Evolutionary conservation across 805 yeast genomes (phyloP).

Genomic region (Starmerella bombicola): DNA sequence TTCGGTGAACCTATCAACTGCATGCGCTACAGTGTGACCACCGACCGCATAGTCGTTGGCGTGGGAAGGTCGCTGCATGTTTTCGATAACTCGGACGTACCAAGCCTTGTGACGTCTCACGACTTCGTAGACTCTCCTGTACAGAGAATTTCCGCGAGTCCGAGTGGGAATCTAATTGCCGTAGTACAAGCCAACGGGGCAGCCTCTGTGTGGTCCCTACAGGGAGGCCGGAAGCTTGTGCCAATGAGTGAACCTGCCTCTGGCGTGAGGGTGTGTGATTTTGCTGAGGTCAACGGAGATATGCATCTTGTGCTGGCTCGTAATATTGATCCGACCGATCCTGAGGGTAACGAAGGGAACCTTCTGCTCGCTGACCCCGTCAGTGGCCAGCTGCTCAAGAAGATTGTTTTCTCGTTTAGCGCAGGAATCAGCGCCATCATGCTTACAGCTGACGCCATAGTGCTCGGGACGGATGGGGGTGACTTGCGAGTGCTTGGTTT

Average conservation of each 20-base stretch:
- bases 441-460: conserved; percentile 9
- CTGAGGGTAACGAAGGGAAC: conserved; percentile 9
- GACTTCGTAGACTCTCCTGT: conserved; percentile 2
- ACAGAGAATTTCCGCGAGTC: conserved; percentile 7
- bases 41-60: conserved; percentile 17
- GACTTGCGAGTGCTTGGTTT: conserved; percentile 19
- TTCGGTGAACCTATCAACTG: conserved; percentile 3
- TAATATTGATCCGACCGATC: conserved; percentile 5
- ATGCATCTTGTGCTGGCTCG: conserved; percentile 14
- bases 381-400: conserved; percentile 17
- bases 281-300: conserved; percentile 10
- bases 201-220: conserved; percentile 6
- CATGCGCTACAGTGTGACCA: conserved; percentile 3
- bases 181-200: conserved; percentile 13
- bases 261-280: conserved; percentile 9
- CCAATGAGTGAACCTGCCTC: conserved; percentile 5
- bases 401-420: conserved; percentile 12
- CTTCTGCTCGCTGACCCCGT: conserved; percentile 18
- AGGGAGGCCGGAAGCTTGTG: conserved; percentile 1
- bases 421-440: conserved; percentile 11
- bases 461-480: conserved; percentile 20
- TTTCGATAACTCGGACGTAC: background rate
- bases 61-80: conserved; percentile 9
- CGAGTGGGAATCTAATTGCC: conserved; percentile 11
- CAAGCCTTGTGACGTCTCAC: background rate